Percentiles rank a stretch among this genome's conserved stretches.
Evolutionary conservation across 2,329 filamentous ascomycete genomes (phyloP).

Genomic region (Penicillium janthinellum): DNA sequence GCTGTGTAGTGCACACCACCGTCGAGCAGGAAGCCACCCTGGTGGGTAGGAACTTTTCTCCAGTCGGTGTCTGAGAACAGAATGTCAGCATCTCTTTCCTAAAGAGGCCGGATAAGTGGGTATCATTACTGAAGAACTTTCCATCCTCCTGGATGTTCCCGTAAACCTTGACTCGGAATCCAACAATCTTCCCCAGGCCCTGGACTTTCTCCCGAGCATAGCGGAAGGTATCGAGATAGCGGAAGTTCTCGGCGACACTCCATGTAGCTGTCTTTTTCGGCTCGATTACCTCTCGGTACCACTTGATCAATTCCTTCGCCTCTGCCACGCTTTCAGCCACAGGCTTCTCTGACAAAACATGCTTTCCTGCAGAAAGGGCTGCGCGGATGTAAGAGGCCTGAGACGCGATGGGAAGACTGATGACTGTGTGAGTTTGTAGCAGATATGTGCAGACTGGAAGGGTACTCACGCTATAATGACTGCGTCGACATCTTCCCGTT

Average conservation of each 20-base stretch:
- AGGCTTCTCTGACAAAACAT: slow-evolving; percentile 71
- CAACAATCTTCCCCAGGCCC: slow-evolving; percentile 54
- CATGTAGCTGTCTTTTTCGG: slow-evolving; percentile 46
- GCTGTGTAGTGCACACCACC: slow-evolving; percentile 74
- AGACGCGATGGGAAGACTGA: slow-evolving; percentile 58
- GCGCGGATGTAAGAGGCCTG: slow-evolving; percentile 63
- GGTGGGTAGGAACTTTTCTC: slow-evolving; percentile 70
- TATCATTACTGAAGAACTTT: slow-evolving; percentile 10
- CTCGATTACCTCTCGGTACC: slow-evolving; percentile 45
- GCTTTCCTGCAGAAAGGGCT: slow-evolving; percentile 66
- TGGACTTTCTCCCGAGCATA: slow-evolving; percentile 55
- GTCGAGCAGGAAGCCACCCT: slow-evolving; percentile 76
- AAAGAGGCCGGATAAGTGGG: too few relatives aligned
- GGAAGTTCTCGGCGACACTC: slow-evolving; percentile 72
- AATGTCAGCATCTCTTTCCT: slow-evolving; percentile 2
- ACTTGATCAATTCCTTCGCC: slow-evolving; percentile 53
- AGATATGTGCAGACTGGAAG: not conserved
- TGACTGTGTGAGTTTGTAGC: not conserved
- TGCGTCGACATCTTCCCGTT: slow-evolving; percentile 52
- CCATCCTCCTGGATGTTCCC: slow-evolving; percentile 5
- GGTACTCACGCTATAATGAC: slow-evolving; percentile 38
- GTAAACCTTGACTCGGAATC: slow-evolving; percentile 28
- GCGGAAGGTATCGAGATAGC: slow-evolving; percentile 60
- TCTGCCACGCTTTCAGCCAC: slow-evolving; percentile 61
- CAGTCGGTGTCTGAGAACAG: slow-evolving; percentile 51